Evolutionary conservation across 495 filamentous ascomycete species (phyloP), one percentile per base, ranked within the genome.

Genomic region (Amorphotheca resinae): DNA sequence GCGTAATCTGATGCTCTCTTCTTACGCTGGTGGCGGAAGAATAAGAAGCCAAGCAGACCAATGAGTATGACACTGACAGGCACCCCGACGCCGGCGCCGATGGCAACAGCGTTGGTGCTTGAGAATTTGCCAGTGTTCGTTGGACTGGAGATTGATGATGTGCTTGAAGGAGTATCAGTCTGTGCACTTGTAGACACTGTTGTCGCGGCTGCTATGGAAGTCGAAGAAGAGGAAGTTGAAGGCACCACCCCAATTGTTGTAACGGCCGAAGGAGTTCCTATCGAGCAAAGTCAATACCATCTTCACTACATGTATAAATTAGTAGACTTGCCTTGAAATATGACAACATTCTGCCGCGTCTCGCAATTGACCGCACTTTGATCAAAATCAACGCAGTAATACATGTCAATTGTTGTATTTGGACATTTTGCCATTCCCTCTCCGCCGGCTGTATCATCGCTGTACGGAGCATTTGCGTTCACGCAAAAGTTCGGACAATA

Each of bases 401-500:
- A 57, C n/a, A 45, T 4, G n/a, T 46, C 41, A 6, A 42, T 22
- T 5, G 28, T 22, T 17, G 40, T 28, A 36, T 42, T 28, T 1
- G 18, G 16, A 26, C 54, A 57, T 22, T 49, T 44, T 9, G 9
- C 34, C 25, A 57, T 30, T 21, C 44, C 48, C 18, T 47, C 42
- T 0, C 54, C 54, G 5, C 54, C 51, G 3, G 38, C 37, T 8
- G 42, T 22, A 30, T 49, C 38, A 41, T 50, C 51, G 6, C 11
- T 18, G 16, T 42, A 14, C 12, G 26, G 17, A 2, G n/a, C 40
- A 8, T 43, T 38, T 6, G 48, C 30, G 8, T 44, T 33, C 15
- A 49, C 37, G 39, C 54, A 57, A 25, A 49, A 50, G 11, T 36
- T 42, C 22, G 51, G 54, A 16, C 54, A 57, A 9, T 30, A 33